These are phyloP conservation scores for Trametes gibbosa DNA, from an alignment of 768 basidiomycete species.

Conservation along the genomic window DNA sequence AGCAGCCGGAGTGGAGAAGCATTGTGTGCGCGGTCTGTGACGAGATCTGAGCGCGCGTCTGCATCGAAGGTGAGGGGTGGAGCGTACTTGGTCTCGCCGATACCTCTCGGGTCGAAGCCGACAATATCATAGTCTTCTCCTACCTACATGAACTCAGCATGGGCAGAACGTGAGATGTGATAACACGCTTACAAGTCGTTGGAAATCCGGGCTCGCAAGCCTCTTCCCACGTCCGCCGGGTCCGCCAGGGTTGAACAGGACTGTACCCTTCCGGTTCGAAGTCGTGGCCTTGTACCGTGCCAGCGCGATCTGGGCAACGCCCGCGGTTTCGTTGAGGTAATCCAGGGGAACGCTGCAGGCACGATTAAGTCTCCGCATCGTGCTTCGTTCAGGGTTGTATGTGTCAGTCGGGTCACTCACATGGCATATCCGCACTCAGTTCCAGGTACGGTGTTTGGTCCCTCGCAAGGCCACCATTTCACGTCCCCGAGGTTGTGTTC, in stretches of 20 bases:
- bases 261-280: conserved; percentile 25
- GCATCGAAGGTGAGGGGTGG: not conserved
- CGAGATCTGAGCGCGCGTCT: not conserved
- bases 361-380: not conserved
- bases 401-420: conserved; percentile 1
- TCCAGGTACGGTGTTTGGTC: conserved; percentile 1
- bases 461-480: conserved; percentile 9
- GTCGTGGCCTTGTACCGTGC: conserved; percentile 30
- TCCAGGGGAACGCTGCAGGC: conserved; percentile 31
- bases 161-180: not conserved
- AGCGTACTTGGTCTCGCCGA: conserved; percentile 32
- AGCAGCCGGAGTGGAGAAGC: conserved; percentile 25
- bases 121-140: conserved; percentile 29
- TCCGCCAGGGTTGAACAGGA: conserved; percentile 35
- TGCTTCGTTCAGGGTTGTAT: too few species aligned
- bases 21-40: conserved; percentile 28
- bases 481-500: conserved; percentile 6
- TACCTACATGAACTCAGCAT: conserved; percentile 7
- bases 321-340: conserved; percentile 29
- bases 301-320: conserved; percentile 30
- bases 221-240: conserved; percentile 27
- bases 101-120: conserved; percentile 34
- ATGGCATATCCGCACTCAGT: conserved; percentile 25
- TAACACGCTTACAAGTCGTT: conserved; percentile 7
- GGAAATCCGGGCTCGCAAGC: conserved; percentile 16